Conservation (phyloP, 768 basidiomycete genomes). For the Psilocybe cyanescens region DNA sequence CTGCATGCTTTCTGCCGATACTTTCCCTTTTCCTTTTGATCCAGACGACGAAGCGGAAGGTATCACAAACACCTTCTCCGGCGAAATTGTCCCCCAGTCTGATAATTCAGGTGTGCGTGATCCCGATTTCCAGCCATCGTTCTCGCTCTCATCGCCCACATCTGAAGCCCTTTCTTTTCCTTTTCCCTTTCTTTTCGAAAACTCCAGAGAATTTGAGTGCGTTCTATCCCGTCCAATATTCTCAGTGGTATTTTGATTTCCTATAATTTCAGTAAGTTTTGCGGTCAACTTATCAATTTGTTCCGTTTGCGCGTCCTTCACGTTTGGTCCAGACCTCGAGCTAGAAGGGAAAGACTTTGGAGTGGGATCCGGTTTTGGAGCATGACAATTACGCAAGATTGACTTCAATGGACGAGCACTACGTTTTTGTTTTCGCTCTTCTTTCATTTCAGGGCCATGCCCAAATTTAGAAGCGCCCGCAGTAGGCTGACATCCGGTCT, state of each 20-base stretch:
- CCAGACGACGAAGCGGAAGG: neutral
- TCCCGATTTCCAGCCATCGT: neutral
- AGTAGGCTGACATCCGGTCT: too few species aligned
- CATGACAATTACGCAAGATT: neutral
- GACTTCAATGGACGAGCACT: neutral
- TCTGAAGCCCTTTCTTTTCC: neutral
- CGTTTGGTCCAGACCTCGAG: neutral
- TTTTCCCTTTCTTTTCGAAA: neutral
- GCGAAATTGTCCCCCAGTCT: neutral
- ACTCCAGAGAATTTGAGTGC: neutral
- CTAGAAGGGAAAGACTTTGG: too few species aligned
- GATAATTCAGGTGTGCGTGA: neutral
- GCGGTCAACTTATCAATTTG: neutral
- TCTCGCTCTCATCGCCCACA: neutral
- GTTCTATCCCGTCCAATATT: neutral
- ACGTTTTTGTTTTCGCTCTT: too few species aligned
- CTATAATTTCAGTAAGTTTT: neutral
- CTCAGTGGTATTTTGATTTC: too few species aligned
- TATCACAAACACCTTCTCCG: neutral
- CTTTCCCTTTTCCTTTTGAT: too few species aligned
- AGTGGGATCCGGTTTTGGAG: neutral
- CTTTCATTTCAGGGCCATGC: too few species aligned
- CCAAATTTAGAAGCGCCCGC: too few species aligned
- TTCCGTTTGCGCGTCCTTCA: neutral
- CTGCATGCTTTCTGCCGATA: too few species aligned